Conservation (phyloP, 1,139 yeast species). For the Casaregolazyma lundiana region DNA sequence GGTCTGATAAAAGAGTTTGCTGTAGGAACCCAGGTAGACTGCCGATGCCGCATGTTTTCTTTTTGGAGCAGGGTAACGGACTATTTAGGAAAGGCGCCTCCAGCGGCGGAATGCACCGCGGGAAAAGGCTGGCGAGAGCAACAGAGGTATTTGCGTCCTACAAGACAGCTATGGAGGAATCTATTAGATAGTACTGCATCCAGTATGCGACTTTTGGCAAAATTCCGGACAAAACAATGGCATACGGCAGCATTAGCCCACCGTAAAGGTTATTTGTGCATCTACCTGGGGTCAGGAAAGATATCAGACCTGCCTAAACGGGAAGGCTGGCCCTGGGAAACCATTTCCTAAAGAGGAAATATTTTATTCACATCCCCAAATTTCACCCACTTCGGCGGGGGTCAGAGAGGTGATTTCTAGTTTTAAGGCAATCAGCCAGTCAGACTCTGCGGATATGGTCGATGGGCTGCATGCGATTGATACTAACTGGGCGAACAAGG, state of each 20-base stretch:
- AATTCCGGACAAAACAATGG: background rate
- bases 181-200: background rate
- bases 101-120: too few species aligned
- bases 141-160: too few species aligned
- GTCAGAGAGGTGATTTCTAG: too few species aligned
- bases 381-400: background rate
- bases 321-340: background rate
- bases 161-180: background rate
- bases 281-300: background rate
- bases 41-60: constrained; percentile 11
- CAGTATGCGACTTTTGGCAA: too few species aligned
- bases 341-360: background rate
- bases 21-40: constrained; percentile 2
- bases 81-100: background rate
- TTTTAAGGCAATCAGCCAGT: too few species aligned
- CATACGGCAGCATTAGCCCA: background rate
- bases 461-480: too few species aligned
- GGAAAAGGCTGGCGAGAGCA: too few species aligned
- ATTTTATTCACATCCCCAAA: background rate
- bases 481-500: too few species aligned
- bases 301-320: background rate
- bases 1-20: background rate
- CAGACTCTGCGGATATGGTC: too few species aligned
- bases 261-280: background rate
- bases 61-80: constrained; percentile 5